Conservation (phyloP, 2,329 filamentous ascomycete species). For the Mollisia scopiformis region DNA sequence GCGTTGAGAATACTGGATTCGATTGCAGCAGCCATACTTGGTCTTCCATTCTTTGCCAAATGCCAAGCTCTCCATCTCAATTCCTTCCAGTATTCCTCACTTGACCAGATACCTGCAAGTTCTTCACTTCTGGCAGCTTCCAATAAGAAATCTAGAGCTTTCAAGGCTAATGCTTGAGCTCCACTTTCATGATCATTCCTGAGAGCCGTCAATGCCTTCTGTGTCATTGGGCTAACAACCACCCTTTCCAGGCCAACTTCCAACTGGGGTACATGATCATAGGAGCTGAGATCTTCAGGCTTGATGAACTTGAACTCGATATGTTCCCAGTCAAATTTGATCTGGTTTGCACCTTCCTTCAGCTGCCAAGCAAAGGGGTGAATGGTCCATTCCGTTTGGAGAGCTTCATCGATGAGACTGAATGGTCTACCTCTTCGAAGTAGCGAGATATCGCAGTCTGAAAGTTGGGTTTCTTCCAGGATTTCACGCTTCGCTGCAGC, state of each 20-base stretch:
- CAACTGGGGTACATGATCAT: constrained; percentile 59
- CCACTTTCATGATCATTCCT: constrained; percentile 61
- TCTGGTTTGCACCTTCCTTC: constrained; percentile 43
- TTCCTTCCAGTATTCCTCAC: constrained; percentile 55
- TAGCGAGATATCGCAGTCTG: constrained; percentile 30
- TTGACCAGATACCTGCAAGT: constrained; percentile 31
- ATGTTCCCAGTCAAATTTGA: constrained; percentile 66
- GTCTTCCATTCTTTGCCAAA: constrained; percentile 66
- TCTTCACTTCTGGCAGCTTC: constrained; percentile 43
- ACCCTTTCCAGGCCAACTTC: constrained; percentile 60
- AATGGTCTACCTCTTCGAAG: constrained; percentile 56
- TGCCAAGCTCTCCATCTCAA: constrained; percentile 63
- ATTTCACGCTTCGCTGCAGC: constrained; percentile 65
- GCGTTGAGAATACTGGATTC: constrained; percentile 47
- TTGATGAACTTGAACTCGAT: constrained; percentile 57
- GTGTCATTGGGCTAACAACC: constrained; percentile 48
- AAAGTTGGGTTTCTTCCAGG: constrained; percentile 62
- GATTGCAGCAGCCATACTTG: constrained; percentile 67
- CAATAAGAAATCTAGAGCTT: constrained; percentile 53
- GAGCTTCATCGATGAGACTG: constrained; percentile 53
- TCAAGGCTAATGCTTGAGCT: constrained; percentile 58
- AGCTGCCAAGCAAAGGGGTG: constrained; percentile 64
- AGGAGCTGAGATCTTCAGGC: constrained; percentile 48
- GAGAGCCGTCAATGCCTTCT: constrained; percentile 51
- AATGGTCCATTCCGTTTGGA: constrained; percentile 63